A percentile compares a stretch with the other conserved stretches of the same genome.
These are phyloP conservation scores for Claviceps digitariae DNA, from an alignment of 2,329 filamentous ascomycete species.

Conservation along the genomic window DNA sequence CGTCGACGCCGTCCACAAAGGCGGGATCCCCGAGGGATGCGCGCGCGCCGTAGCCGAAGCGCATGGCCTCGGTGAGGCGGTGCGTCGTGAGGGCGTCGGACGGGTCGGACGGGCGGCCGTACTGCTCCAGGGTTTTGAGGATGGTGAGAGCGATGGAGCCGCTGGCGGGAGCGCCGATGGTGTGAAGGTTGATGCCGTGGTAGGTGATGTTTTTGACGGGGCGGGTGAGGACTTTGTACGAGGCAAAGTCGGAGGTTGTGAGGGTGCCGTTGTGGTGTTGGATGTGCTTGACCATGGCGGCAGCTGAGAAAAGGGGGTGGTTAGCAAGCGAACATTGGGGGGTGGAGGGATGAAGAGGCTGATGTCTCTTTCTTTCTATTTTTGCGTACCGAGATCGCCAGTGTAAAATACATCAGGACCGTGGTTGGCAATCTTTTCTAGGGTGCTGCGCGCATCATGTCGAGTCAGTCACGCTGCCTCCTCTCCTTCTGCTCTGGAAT, in stretches of 20 bases:
- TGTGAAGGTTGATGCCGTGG: slow-evolving; percentile 56
- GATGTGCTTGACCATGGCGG: slow-evolving; percentile 58
- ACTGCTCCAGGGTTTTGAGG: slow-evolving; percentile 75
- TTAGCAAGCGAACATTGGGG: too few species aligned
- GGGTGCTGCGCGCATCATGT: slow-evolving; percentile 30
- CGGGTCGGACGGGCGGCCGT: slow-evolving; percentile 38
- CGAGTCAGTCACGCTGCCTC: neutral
- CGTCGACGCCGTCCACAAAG: slow-evolving; percentile 50
- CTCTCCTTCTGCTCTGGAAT: neutral
- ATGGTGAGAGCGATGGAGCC: slow-evolving; percentile 63
- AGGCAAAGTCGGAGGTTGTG: slow-evolving; percentile 61
- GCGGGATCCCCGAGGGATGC: slow-evolving; percentile 70
- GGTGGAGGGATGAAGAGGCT: slow-evolving; percentile 8
- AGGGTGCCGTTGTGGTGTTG: slow-evolving; percentile 66
- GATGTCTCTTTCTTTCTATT: neutral
- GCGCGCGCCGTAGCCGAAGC: slow-evolving; percentile 74
- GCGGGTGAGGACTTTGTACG: slow-evolving; percentile 57
- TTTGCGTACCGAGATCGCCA: slow-evolving; percentile 43
- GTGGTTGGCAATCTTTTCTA: slow-evolving; percentile 60
- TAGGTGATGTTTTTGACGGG: slow-evolving; percentile 51
- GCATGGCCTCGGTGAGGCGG: slow-evolving; percentile 73
- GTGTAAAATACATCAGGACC: slow-evolving; percentile 65
- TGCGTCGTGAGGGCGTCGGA: slow-evolving; percentile 58
- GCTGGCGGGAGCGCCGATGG: slow-evolving; percentile 61
- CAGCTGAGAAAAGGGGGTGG: slow-evolving; percentile 32